Evolutionary conservation across 2,329 filamentous ascomycete species (phyloP).

Genomic region (Xylaria sp.): DNA sequence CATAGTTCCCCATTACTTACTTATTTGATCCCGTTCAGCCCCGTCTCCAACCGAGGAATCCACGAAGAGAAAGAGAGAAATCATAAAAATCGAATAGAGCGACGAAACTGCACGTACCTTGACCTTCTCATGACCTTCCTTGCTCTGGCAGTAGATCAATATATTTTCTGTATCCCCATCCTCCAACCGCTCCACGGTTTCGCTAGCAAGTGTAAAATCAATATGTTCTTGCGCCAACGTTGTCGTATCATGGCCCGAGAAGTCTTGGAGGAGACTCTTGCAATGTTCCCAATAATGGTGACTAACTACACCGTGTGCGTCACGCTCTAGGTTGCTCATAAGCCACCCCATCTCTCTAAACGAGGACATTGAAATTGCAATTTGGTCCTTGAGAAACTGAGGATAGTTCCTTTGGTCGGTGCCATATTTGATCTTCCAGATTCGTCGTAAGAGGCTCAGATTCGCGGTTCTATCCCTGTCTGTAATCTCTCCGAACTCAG

Average conservation of each 20-base stretch:
- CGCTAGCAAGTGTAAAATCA: conserved; percentile 2
- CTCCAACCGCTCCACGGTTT: background rate
- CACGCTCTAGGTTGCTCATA: conserved; percentile 16
- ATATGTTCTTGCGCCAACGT: conserved; percentile 24
- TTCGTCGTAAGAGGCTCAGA: background rate
- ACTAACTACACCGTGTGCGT: fast-evolving
- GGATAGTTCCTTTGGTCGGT: background rate
- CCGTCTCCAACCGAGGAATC: background rate
- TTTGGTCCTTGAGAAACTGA: conserved; percentile 13
- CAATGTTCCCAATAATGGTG: conserved; percentile 2
- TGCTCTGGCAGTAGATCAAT: conserved; percentile 22
- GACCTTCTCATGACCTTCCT: background rate
- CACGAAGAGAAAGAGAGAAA: background rate
- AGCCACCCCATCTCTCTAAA: conserved; percentile 32
- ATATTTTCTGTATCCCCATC: conserved; percentile 4
- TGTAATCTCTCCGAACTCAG: background rate
- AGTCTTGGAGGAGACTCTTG: background rate
- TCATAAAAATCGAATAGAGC: background rate
- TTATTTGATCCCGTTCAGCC: background rate
- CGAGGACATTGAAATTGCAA: conserved; percentile 6
- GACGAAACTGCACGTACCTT: conserved; percentile 27
- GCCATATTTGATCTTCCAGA: conserved; percentile 21
- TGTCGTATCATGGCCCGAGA: background rate
- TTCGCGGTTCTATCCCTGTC: background rate
- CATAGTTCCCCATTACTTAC: too few species aligned